Evolutionary conservation across 495 filamentous ascomycete genomes (phyloP), one percentile per base, ranked within the genome.

Genomic region (Lepidopterella palustris): DNA sequence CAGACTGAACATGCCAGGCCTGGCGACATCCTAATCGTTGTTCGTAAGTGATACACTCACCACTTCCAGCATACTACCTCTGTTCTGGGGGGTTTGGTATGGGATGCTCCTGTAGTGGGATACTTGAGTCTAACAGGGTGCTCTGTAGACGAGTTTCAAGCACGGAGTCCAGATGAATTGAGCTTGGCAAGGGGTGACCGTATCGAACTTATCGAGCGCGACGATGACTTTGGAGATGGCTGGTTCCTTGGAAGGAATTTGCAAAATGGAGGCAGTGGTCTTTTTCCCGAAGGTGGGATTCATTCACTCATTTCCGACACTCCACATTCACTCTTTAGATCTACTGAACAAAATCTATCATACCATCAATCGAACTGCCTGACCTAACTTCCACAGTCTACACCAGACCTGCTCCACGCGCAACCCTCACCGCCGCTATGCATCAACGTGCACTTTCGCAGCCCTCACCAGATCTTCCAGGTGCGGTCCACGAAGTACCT

Each of bases 171-270:
- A 45, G 95, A 99, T 74, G 95, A 99, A 76, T 81, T 99, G 66
- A 93, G 80, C 63, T 77, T 99, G 65, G 76, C 80, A 31, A 93
- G 90, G 62, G 90, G 90, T 59, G 92, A 97, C 66, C 86, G 87
- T 28, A 89, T 99, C 53, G 86, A 95, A 75, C 76, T 99, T 57
- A 83, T 96, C 40, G 93, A 97, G 71, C 83, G 95, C 61, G 92
- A 97, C 72, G 92, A 97, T 71, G 95, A 96, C 65, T 99, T 97
- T 73, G 88, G 88, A 52, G 95, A 99, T 76, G 95, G 93, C 55
- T 99, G 95, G 95, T 99, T 89, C 75, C 73, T 96, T 63, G 95
- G 95, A 26, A 84, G 85, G 69, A 89, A 96, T 71, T 60, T 86
- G 62, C 75, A 79, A 50, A 90, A 85, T 67, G 84, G 81, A 31